These are phyloP conservation scores for Fonsecaea pedrosoi DNA, from an alignment of 2,329 filamentous ascomycete genomes.

Conservation along the genomic window DNA sequence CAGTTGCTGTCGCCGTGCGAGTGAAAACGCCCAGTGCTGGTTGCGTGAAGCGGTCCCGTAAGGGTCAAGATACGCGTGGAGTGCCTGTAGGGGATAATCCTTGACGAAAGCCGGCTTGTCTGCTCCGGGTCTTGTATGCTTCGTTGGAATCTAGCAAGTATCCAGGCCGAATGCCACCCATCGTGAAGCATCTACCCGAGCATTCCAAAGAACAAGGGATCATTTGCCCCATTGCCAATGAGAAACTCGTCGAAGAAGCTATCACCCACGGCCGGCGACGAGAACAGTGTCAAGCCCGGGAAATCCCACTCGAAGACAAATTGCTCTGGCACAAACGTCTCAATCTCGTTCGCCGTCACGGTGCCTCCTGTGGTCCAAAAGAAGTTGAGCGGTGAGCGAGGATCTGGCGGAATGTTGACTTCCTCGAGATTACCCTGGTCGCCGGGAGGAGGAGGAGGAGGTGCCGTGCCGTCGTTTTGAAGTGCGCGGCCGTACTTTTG, in stretches of 20 bases:
- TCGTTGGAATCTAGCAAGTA: too few species aligned
- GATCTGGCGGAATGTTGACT: slow-evolving; percentile 5
- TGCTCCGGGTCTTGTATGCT: too few species aligned
- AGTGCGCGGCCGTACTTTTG: slow-evolving; percentile 59
- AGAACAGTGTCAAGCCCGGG: slow-evolving; percentile 60
- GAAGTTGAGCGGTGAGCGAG: slow-evolving; percentile 38
- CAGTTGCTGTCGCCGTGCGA: background rate
- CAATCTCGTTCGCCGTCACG: slow-evolving; percentile 54
- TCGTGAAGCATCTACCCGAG: background rate
- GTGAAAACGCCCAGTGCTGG: too few species aligned
- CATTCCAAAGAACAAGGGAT: slow-evolving; percentile 46
- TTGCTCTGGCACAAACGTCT: slow-evolving; percentile 61
- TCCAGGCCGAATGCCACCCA: too few species aligned
- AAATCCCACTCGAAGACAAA: slow-evolving; percentile 67
- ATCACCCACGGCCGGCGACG: slow-evolving; percentile 56
- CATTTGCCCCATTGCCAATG: slow-evolving; percentile 31
- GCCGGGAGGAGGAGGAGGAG: background rate
- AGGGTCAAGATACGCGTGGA: too few species aligned
- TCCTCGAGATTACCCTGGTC: slow-evolving; percentile 3
- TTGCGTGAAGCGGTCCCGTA: too few species aligned
- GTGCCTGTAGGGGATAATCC: too few species aligned
- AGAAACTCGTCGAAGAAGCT: slow-evolving; percentile 57
- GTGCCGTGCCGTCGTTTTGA: slow-evolving; percentile 42
- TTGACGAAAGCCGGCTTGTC: too few species aligned
- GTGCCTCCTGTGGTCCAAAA: slow-evolving; percentile 48